Conservation (phyloP, 345 rosid genomes). For the Physaria fendleri region DNA sequence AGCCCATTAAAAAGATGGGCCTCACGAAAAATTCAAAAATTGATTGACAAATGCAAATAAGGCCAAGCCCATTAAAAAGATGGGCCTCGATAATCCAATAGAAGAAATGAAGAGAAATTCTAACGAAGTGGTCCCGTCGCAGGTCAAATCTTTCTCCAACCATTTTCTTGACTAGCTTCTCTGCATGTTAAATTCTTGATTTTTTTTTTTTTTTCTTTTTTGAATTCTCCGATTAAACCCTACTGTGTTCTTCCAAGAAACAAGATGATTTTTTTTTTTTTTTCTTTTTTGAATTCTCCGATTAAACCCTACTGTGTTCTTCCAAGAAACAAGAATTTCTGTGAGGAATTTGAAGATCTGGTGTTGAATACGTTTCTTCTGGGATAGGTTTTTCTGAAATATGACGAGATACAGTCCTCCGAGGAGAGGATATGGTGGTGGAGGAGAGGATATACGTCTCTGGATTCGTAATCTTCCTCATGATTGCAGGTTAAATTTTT, state of each 20-base stretch:
- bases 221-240: not conserved
- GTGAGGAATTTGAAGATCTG: not conserved
- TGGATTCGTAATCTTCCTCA: conserved; percentile 90
- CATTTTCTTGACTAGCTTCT: not conserved
- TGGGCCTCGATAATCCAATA: not conserved
- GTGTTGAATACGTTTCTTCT: not conserved
- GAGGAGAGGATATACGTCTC: too few relatives aligned
- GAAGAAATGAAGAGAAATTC: not conserved
- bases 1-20: not conserved
- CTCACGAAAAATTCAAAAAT: not conserved
- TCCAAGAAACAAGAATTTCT: not conserved
- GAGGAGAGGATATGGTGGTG: conserved; percentile 79
- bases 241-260: not conserved
- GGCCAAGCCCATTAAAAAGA: not conserved
- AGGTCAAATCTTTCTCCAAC: too few relatives aligned
- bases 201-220: too few relatives aligned
- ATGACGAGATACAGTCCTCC: conserved; percentile 99
- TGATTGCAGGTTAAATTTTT: conserved; percentile 73
- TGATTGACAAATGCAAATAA: not conserved
- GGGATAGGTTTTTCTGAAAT: not conserved
- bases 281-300: too few relatives aligned
- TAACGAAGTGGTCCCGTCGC: too few relatives aligned
- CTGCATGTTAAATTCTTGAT: conserved; percentile 2
- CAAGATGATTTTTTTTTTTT: too few relatives aligned
- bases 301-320: not conserved